A percentile compares a stretch with the other conserved stretches of the same genome.
Evolutionary conservation across 2,329 filamentous ascomycete species (phyloP).

Genomic region (Huntiella bhutanensis): DNA sequence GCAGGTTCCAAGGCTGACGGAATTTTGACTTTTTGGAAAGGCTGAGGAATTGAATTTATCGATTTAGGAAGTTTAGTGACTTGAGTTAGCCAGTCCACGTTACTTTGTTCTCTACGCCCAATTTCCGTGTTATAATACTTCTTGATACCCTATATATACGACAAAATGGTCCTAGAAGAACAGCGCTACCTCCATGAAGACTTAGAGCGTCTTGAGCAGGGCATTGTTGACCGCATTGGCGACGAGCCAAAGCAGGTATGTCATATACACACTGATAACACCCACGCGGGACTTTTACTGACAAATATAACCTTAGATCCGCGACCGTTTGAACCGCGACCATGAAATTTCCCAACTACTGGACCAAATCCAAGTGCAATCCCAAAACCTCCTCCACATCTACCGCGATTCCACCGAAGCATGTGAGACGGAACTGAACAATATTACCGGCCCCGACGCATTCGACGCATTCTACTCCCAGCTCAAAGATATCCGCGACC

Average conservation of each 20-base stretch:
- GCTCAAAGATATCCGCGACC: constrained; percentile 60
- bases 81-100: neutral
- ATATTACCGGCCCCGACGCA: constrained; percentile 66
- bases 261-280: constrained; percentile 12
- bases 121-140: neutral
- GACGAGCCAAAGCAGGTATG: constrained; percentile 78
- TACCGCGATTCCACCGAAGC: constrained; percentile 62
- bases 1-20: constrained; percentile 7
- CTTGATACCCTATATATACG: neutral
- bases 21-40: constrained; percentile 3
- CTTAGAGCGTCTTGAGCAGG: constrained; percentile 86
- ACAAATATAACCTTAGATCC: constrained; percentile 38
- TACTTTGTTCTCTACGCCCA: neutral
- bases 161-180: constrained; percentile 67
- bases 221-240: constrained; percentile 68
- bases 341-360: constrained; percentile 82
- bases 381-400: constrained; percentile 57
- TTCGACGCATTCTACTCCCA: constrained; percentile 87
- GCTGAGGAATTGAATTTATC: constrained; percentile 4
- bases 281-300: constrained; percentile 11
- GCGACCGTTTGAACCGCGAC: constrained; percentile 74
- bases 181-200: constrained; percentile 91
- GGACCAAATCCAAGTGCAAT: constrained; percentile 73
- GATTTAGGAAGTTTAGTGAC: neutral
- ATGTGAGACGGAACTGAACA: constrained; percentile 61